Percentiles rank a stretch among this genome's conserved stretches.
phyloP scores from a whole-genome alignment of 2,329 filamentous ascomycete species.

The Paecilomyces niveus region DNA sequence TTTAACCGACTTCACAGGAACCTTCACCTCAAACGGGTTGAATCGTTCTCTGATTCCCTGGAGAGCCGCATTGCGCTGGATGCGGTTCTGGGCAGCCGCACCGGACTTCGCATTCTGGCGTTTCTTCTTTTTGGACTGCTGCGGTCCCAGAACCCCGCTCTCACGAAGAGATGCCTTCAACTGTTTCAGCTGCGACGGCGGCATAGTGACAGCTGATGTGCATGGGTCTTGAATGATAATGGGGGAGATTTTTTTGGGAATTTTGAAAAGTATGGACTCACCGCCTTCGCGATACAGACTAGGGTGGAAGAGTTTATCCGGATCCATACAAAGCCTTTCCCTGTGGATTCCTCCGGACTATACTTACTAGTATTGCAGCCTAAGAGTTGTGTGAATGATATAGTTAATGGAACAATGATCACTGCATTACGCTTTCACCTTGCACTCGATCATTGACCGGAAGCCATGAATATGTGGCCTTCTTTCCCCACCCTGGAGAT shows the following conservation, averaged over 20 bases:
- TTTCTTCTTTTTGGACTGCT: conserved; percentile 92
- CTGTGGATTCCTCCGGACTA: neutral
- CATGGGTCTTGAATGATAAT: conserved; percentile 7
- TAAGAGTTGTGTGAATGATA: too few species aligned
- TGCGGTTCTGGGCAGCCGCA: conserved; percentile 63
- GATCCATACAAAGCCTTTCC: neutral
- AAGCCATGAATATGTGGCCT: too few species aligned
- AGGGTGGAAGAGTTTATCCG: conserved; percentile 9
- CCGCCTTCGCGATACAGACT: conserved; percentile 23
- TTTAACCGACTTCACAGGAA: conserved; percentile 68
- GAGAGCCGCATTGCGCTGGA: conserved; percentile 69
- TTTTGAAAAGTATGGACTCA: conserved; percentile 27
- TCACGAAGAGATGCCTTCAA: conserved; percentile 86
- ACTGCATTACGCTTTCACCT: too few species aligned
- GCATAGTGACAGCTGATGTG: conserved; percentile 52
- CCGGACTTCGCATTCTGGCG: conserved; percentile 63
- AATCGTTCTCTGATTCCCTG: conserved; percentile 88
- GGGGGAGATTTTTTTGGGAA: conserved; percentile 16
- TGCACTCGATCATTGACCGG: too few species aligned
- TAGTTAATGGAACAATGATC: too few species aligned
- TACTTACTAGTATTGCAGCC: too few species aligned
- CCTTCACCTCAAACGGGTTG: conserved; percentile 95
- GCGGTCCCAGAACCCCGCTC: conserved; percentile 81
- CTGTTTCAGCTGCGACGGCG: conserved; percentile 92
- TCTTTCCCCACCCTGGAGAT: too few species aligned